These are phyloP conservation scores for Pontederia crassipes DNA, from an alignment of 176 grass and related monocot species.

Conservation along the genomic window DNA sequence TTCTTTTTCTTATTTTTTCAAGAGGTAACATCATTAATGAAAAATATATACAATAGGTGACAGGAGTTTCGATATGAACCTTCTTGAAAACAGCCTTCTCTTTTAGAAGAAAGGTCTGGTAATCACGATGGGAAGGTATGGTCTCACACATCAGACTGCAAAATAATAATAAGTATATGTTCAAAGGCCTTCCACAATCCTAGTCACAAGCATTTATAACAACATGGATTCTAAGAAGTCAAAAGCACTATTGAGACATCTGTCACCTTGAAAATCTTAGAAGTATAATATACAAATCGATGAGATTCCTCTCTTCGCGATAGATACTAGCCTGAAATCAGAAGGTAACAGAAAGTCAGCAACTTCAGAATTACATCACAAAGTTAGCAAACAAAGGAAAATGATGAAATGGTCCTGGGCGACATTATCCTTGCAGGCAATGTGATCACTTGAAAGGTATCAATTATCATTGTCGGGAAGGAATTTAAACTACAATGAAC, in stretches of 20 bases:
- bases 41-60: not conserved
- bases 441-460: no score
- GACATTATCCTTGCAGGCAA: no score
- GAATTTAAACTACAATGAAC: no score
- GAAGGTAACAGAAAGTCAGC: not conserved
- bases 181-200: not conserved
- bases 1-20: not conserved
- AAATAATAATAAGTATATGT: conserved; percentile 4
- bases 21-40: conserved; percentile 9
- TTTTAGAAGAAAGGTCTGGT: conserved; percentile 33
- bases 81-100: conserved; percentile 32
- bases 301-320: conserved; percentile 7
- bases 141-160: conserved; percentile 92
- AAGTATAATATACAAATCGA: conserved; percentile 5
- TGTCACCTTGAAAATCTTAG: conserved; percentile 76
- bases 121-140: conserved; percentile 79
- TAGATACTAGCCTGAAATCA: conserved; percentile 4
- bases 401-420: no score
- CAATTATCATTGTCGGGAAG: no score
- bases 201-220: not conserved
- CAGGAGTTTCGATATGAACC: conserved; percentile 27
- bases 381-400: not conserved
- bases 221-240: not conserved
- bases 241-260: conserved; percentile 7
- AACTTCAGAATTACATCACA: not conserved